Conservation (phyloP, 176 grass and related monocot genomes). For the Zea luxurians region DNA sequence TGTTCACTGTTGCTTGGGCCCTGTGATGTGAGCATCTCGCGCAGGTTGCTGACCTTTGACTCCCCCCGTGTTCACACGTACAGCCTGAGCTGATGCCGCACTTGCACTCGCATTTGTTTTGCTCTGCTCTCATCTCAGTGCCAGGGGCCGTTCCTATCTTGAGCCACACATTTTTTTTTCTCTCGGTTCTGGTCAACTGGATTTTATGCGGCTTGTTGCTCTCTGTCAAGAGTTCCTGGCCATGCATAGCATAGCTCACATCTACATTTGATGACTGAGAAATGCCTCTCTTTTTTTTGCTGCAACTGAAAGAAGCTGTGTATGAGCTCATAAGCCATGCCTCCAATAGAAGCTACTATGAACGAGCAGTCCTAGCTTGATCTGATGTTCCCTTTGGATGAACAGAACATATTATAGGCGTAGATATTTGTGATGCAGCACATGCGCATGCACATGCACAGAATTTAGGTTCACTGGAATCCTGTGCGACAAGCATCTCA, state of each 20-base stretch:
- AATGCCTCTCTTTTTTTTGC: neutral
- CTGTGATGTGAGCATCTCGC: slow-evolving; percentile 60
- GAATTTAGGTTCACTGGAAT: slow-evolving; percentile 32
- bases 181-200: neutral
- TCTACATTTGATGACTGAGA: slow-evolving; percentile 9
- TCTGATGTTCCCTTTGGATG: too few relatives aligned
- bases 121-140: slow-evolving; percentile 16
- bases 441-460: neutral
- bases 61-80: slow-evolving; percentile 36
- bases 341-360: neutral
- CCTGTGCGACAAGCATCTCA: slow-evolving; percentile 38
- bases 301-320: too few relatives aligned
- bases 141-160: slow-evolving; percentile 1
- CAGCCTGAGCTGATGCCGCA: slow-evolving; percentile 33
- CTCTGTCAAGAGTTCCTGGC: neutral
- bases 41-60: slow-evolving; percentile 7
- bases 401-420: neutral
- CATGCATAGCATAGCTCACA: neutral
- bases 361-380: neutral
- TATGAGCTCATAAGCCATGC: neutral
- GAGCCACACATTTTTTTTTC: neutral
- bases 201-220: neutral
- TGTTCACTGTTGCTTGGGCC: neutral
- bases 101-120: slow-evolving; percentile 39
- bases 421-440: slow-evolving; percentile 39